Evolutionary conservation across 306 rosid genomes (phyloP).

Genomic region (Pyrus pyrifolia): DNA sequence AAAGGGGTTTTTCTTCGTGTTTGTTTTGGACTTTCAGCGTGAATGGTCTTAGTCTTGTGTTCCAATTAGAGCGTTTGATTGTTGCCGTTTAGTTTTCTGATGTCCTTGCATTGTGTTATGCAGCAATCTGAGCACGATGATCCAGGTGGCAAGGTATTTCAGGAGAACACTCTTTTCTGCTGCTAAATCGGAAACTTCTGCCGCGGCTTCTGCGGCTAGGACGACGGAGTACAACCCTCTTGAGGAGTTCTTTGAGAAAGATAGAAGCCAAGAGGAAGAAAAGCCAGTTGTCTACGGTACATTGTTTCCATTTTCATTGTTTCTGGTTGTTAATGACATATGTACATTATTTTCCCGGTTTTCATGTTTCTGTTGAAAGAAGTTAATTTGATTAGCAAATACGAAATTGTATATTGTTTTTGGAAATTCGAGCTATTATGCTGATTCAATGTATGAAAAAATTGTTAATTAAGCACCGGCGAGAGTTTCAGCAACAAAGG

Average conservation of each 20-base stretch:
- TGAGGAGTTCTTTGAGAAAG: slow-evolving; percentile 68
- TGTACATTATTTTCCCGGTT: not conserved
- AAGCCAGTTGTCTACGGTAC: slow-evolving; percentile 80
- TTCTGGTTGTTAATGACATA: not conserved
- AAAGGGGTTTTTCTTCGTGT: not conserved
- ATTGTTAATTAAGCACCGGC: not conserved
- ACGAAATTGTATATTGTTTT: too few relatives aligned
- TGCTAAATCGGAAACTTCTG: slow-evolving; percentile 51
- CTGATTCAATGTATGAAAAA: not conserved
- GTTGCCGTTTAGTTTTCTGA: not conserved
- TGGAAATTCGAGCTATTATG: not conserved
- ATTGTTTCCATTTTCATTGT: not conserved
- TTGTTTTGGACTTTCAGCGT: not conserved
- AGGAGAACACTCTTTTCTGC: slow-evolving; percentile 59
- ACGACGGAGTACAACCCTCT: slow-evolving; percentile 53
- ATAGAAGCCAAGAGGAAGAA: slow-evolving; percentile 56
- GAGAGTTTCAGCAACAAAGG: not conserved
- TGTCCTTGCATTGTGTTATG: not conserved
- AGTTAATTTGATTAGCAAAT: not conserved
- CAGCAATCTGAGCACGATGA: slow-evolving; percentile 20
- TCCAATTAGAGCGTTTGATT: not conserved
- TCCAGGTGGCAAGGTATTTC: slow-evolving; percentile 55
- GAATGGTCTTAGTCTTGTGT: not conserved
- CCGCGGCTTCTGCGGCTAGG: slow-evolving; percentile 36
- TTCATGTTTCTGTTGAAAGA: not conserved